Percentiles rank a stretch among this genome's conserved stretches.
Conservation (phyloP, 164 flowering plant species). For the Platanus orientalis region DNA sequence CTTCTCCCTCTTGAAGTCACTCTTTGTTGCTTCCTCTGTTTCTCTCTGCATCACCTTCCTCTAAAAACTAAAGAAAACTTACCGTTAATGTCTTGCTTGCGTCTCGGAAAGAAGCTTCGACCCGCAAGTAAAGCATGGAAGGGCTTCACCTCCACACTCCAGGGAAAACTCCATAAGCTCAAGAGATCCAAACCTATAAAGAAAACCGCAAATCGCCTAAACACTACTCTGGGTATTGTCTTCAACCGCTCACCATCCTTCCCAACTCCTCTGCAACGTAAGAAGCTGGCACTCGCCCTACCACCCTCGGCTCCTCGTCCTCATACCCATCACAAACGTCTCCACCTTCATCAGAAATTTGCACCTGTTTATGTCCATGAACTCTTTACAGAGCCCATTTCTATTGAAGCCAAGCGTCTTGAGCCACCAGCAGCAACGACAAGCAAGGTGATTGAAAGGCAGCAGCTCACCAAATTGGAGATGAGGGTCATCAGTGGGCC, state of each 20-base stretch:
- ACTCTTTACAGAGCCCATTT: conserved; percentile 31
- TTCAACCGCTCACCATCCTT: neutral
- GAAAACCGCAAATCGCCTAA: conserved; percentile 15
- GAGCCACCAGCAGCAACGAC: neutral
- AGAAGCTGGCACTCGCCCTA: neutral
- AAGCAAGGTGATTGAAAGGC: neutral
- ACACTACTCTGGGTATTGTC: conserved; percentile 2
- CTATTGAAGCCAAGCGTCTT: neutral
- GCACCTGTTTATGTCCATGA: conserved; percentile 43
- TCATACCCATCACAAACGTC: conserved; percentile 1
- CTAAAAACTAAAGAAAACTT: neutral
- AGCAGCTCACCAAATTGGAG: neutral
- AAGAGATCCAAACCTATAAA: conserved; percentile 28
- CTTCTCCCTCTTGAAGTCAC: neutral
- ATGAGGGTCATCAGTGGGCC: neutral
- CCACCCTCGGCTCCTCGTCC: conserved; percentile 1
- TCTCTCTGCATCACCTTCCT: neutral
- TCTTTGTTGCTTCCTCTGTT: neutral
- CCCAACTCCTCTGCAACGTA: conserved; percentile 8
- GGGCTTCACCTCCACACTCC: conserved; percentile 42
- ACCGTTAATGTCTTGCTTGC: conserved; percentile 36
- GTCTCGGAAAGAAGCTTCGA: conserved; percentile 34
- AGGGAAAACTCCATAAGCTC: conserved; percentile 35
- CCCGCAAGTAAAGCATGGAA: conserved; percentile 53
- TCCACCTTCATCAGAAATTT: conserved; percentile 15